Evolutionary conservation across 345 rosid genomes (phyloP).

Genomic region (Brassica carinata): DNA sequence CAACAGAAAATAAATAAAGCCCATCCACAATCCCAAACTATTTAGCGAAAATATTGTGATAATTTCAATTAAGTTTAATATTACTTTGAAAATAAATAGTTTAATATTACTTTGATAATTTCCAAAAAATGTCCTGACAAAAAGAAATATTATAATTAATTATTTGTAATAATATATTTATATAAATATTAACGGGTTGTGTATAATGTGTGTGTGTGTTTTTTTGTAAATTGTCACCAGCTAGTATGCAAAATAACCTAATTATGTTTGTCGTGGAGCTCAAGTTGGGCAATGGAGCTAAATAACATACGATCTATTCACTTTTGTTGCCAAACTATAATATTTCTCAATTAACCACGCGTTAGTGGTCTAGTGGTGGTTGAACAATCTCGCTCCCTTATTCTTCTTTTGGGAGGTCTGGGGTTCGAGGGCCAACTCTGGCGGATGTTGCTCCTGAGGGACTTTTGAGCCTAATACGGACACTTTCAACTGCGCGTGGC

Average conservation of each 20-base stretch:
- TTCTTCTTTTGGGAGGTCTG: too few species aligned
- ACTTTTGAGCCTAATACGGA: too few species aligned
- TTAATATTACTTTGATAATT: not conserved
- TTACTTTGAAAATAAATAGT: too few species aligned
- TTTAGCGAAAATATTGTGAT: too few species aligned
- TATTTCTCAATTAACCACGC: not conserved
- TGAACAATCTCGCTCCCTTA: too few species aligned
- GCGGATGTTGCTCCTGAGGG: too few species aligned
- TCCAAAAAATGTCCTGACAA: not conserved
- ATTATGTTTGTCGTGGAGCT: not conserved
- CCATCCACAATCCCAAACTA: too few species aligned
- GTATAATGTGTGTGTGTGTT: not conserved
- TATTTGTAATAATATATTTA: not conserved
- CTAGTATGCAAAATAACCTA: constrained; percentile 15
- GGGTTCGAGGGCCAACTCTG: too few species aligned
- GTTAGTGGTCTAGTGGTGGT: too few species aligned
- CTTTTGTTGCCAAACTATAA: constrained; percentile 21
- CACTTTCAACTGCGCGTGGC: too few species aligned
- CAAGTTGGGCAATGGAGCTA: constrained; percentile 13
- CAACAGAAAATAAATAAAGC: too few species aligned
- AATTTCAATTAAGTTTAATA: too few species aligned
- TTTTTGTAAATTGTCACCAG: not conserved
- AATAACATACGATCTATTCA: not conserved
- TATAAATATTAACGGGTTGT: not conserved
- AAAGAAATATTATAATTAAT: not conserved